Percentiles rank a stretch among this genome's conserved stretches.
These are phyloP conservation scores for Scolecobasidium constrictum DNA, from an alignment of 2,329 filamentous ascomycete species.

Conservation along the genomic window DNA sequence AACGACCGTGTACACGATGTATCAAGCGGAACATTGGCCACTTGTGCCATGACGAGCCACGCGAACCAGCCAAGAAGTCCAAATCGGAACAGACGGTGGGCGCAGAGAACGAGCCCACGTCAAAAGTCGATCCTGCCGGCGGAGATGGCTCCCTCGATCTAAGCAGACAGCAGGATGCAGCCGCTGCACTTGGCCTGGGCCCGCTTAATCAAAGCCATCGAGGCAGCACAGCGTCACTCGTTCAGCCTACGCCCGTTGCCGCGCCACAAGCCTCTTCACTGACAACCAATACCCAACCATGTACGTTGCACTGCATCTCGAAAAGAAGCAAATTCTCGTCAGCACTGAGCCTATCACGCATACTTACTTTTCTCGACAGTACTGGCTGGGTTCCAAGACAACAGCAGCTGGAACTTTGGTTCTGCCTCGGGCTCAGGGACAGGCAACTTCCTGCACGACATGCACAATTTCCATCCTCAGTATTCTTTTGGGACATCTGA, in stretches of 20 bases:
- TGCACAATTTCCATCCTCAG: constrained; percentile 85
- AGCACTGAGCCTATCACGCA: too few relatives aligned
- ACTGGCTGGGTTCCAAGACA: constrained; percentile 59
- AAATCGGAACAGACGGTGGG: constrained; percentile 42
- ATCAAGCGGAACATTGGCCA: constrained; percentile 98
- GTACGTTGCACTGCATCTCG: constrained; percentile 45
- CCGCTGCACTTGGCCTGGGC: constrained; percentile 27
- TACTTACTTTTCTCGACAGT: constrained; percentile 24
- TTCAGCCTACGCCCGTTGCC: constrained; percentile 60
- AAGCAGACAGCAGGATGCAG: constrained; percentile 20
- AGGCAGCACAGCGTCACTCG: constrained; percentile 47
- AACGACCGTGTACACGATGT: constrained; percentile 92
- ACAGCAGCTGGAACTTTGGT: constrained; percentile 58
- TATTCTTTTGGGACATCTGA: constrained; percentile 83
- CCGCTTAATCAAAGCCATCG: constrained; percentile 22
- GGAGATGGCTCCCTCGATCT: constrained; percentile 19
- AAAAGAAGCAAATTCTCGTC: constrained; percentile 13
- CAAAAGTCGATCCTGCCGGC: constrained; percentile 18
- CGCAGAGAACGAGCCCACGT: constrained; percentile 20
- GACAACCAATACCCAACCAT: constrained; percentile 57
- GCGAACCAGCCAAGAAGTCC: constrained; percentile 73
- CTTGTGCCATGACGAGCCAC: constrained; percentile 93
- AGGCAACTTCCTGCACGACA: constrained; percentile 65
- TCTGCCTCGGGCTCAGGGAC: constrained; percentile 36
- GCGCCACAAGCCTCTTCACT: constrained; percentile 53